Conservation (phyloP, 2,329 filamentous ascomycete species). For the Pseudopithomyces chartarum region DNA sequence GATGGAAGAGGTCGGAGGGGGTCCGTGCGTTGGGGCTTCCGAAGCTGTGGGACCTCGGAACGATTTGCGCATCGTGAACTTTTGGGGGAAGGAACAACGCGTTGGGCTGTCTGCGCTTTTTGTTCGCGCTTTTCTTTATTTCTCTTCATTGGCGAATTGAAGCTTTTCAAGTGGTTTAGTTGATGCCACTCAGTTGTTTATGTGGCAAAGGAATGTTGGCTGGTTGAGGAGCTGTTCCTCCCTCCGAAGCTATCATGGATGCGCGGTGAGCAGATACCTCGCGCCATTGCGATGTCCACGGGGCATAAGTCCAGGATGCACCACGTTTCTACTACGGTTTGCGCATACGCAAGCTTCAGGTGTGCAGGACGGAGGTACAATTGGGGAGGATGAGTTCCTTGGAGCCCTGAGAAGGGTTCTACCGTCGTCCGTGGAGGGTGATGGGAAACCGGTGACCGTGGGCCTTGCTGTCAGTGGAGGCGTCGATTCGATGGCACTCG, state of each 20-base stretch:
- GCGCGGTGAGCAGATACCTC: slow-evolving; percentile 23
- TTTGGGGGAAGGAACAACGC: not conserved
- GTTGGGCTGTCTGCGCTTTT: not conserved
- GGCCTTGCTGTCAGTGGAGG: slow-evolving; percentile 86
- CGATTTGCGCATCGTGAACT: slow-evolving; percentile 14
- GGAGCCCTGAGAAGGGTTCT: slow-evolving; percentile 18
- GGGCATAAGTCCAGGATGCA: not conserved
- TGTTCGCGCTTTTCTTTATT: not conserved
- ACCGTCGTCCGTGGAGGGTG: not conserved
- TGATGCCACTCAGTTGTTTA: slow-evolving; percentile 31
- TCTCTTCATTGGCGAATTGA: not conserved
- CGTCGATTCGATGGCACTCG: slow-evolving; percentile 96
- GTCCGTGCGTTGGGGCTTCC: slow-evolving; percentile 20
- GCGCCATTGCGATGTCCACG: slow-evolving; percentile 1
- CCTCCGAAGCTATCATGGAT: slow-evolving; percentile 17
- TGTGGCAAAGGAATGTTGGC: slow-evolving; percentile 43
- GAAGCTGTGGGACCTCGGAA: slow-evolving; percentile 24
- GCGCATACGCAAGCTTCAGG: slow-evolving; percentile 12
- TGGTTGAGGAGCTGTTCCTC: slow-evolving; percentile 37
- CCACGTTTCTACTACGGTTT: not conserved
- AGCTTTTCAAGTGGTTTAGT: too few relatives aligned
- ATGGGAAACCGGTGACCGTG: slow-evolving; percentile 19
- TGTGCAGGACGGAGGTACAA: slow-evolving; percentile 20
- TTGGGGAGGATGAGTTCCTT: slow-evolving; percentile 34
- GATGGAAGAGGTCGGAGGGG: slow-evolving; percentile 11